Percentiles rank a stretch among this genome's conserved stretches.
These are phyloP conservation scores for Starmera pachycereana DNA, from an alignment of 805 yeast genomes.

Conservation along the genomic window DNA sequence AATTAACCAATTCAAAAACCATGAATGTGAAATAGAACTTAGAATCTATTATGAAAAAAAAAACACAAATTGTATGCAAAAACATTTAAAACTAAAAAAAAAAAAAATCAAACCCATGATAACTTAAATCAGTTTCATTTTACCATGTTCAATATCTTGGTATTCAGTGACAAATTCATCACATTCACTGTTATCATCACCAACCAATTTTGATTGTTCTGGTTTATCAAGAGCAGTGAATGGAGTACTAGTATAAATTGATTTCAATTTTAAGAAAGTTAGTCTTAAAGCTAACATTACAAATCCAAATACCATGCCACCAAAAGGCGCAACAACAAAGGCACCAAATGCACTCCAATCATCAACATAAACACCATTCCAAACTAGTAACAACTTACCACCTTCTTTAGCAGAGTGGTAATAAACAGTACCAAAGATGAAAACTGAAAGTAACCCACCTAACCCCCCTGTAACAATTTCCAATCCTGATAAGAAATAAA, in stretches of 20 bases:
- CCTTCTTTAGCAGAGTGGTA: slow-evolving; percentile 67
- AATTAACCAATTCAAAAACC: no score
- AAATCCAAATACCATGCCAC: slow-evolving; percentile 54
- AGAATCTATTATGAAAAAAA: no score
- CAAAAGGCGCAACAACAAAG: slow-evolving; percentile 82
- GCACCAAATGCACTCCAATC: slow-evolving; percentile 97
- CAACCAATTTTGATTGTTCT: no score
- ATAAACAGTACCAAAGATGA: slow-evolving; percentile 76
- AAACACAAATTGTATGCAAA: no score
- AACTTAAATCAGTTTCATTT: no score
- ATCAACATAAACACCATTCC: slow-evolving; percentile 65
- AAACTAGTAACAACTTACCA: slow-evolving; percentile 59
- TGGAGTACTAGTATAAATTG: slow-evolving; percentile 10
- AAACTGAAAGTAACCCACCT: slow-evolving; percentile 72
- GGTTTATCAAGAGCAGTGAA: slow-evolving; percentile 27
- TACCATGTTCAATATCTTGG: no score
- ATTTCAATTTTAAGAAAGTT: slow-evolving; percentile 14
- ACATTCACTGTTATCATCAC: no score
- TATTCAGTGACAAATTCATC: no score
- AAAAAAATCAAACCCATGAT: no score
- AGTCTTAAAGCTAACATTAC: slow-evolving; percentile 41
- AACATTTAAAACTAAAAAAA: no score
- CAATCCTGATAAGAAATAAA: slow-evolving; percentile 65
- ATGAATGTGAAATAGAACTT: no score
- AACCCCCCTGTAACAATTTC: slow-evolving; percentile 80